Percentiles rank a stretch among this genome's conserved stretches.
phyloP scores from a whole-genome alignment of 139 green algal species.

The Gonium pectorale region DNA sequence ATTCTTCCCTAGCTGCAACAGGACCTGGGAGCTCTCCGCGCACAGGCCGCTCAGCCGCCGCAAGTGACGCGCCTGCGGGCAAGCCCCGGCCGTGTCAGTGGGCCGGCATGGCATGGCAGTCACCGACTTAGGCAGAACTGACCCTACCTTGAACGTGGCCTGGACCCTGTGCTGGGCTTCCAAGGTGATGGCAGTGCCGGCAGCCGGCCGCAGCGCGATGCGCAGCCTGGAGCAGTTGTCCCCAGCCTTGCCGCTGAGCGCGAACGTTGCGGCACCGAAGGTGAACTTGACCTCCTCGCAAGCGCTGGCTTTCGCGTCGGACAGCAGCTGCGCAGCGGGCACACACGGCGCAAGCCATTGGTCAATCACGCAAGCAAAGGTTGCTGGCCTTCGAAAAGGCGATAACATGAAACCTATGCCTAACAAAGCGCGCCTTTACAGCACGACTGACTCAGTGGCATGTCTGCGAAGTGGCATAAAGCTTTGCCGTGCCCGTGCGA shows the following conservation, averaged over 20 bases:
- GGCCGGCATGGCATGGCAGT: too few species aligned
- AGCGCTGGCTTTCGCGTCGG: slow-evolving; percentile 13
- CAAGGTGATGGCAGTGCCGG: too few species aligned
- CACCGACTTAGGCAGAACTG: too few species aligned
- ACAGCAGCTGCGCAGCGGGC: not conserved
- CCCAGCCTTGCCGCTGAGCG: slow-evolving; percentile 4
- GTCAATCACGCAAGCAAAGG: too few species aligned
- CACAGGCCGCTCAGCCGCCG: slow-evolving; percentile 7
- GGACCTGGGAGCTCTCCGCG: not conserved
- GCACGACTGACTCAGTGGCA: too few species aligned
- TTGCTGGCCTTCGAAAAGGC: too few species aligned
- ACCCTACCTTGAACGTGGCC: slow-evolving; percentile 14
- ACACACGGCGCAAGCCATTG: too few species aligned
- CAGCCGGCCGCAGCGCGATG: slow-evolving; percentile 4
- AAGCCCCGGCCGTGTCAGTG: not conserved
- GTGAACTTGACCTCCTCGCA: slow-evolving; percentile 14
- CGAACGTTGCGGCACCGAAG: not conserved
- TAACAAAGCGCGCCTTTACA: too few species aligned
- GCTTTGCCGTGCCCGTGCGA: too few species aligned
- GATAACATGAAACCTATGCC: too few species aligned
- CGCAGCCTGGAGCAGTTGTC: slow-evolving; percentile 33
- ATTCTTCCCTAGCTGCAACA: slow-evolving; percentile 1
- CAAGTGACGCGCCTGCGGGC: slow-evolving; percentile 13
- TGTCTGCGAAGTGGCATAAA: too few species aligned
- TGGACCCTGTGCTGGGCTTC: too few species aligned